Conservation (phyloP, 2,329 filamentous ascomycete species). For the Neofusicoccum laricinum region DNA sequence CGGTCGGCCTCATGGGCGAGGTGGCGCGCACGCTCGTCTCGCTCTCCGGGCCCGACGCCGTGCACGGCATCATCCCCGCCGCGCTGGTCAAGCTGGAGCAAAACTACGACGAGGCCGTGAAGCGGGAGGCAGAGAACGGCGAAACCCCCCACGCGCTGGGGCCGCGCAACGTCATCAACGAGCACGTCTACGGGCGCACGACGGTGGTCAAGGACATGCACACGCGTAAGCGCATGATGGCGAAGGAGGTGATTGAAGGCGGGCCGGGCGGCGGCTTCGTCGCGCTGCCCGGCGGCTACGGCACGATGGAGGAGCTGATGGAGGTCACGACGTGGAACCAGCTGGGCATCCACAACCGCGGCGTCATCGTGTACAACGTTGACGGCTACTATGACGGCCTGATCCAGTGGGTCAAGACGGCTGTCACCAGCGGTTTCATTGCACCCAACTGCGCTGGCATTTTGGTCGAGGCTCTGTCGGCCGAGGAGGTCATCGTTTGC, state of each 20-base stretch:
- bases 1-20: conserved; percentile 93
- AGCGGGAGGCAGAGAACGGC: background rate
- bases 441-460: conserved; percentile 68
- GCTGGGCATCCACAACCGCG: conserved; percentile 80
- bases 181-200: conserved; percentile 71
- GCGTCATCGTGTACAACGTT: conserved; percentile 80
- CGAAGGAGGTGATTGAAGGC: conserved; percentile 63
- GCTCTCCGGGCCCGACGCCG: conserved; percentile 73
- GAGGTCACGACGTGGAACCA: conserved; percentile 94
- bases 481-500: conserved; percentile 68
- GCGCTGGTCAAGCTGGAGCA: conserved; percentile 79
- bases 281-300: conserved; percentile 83
- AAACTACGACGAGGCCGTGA: conserved; percentile 53
- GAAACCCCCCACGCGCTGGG: conserved; percentile 32
- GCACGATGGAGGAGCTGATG: conserved; percentile 93
- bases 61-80: conserved; percentile 91
- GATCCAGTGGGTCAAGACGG: conserved; percentile 74
- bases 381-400: conserved; percentile 91
- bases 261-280: conserved; percentile 86
- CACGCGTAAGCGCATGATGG: conserved; percentile 92
- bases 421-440: conserved; percentile 76
- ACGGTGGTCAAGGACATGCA: conserved; percentile 96
- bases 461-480: conserved; percentile 69
- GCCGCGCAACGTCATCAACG: conserved; percentile 52
- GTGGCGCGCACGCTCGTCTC: conserved; percentile 81